A percentile compares a stretch with the other conserved stretches of the same genome.
Evolutionary conservation across 441 rosid species (phyloP).

Genomic region (Adansonia madagascariensis): DNA sequence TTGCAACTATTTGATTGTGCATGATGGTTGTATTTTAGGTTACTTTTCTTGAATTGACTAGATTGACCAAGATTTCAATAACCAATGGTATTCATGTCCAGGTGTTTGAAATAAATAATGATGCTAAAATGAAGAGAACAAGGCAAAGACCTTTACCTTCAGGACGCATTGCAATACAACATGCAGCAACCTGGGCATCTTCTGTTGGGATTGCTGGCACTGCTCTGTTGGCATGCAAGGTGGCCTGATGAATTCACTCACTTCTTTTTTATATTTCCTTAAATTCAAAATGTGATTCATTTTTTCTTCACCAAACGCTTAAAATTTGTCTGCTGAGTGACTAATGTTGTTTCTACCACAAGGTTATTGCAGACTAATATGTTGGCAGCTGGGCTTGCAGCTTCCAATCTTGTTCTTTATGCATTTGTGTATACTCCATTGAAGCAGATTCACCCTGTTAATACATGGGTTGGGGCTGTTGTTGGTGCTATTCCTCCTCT

Average conservation of each 20-base stretch:
- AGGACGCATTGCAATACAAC: constrained; percentile 63
- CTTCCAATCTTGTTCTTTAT: constrained; percentile 85
- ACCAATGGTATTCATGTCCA: constrained; percentile 21
- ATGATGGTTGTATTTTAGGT: background rate
- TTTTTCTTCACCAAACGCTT: background rate
- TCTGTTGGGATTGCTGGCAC: constrained; percentile 79
- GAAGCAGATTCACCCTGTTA: constrained; percentile 96
- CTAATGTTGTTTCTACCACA: constrained; percentile 49
- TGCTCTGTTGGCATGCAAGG: constrained; percentile 78
- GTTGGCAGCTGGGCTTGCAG: constrained; percentile 90
- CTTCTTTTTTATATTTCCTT: constrained; percentile 18
- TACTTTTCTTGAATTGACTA: background rate
- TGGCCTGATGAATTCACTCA: constrained; percentile 38
- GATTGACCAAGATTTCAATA: background rate
- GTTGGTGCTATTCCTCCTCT: constrained; percentile 95
- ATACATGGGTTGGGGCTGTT: constrained; percentile 98
- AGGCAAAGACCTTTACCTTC: constrained; percentile 88
- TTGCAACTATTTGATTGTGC: background rate
- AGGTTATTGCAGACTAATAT: constrained; percentile 93
- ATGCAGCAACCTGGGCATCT: constrained; percentile 83
- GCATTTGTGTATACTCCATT: constrained; percentile 95
- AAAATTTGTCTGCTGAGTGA: constrained; percentile 28
- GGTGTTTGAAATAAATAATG: constrained; percentile 86
- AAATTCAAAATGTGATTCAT: background rate
- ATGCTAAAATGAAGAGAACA: constrained; percentile 94